Base-by-base conservation (phyloP, 208 protist genomes). In the Acanthamoeba culbertsoni region DNA sequence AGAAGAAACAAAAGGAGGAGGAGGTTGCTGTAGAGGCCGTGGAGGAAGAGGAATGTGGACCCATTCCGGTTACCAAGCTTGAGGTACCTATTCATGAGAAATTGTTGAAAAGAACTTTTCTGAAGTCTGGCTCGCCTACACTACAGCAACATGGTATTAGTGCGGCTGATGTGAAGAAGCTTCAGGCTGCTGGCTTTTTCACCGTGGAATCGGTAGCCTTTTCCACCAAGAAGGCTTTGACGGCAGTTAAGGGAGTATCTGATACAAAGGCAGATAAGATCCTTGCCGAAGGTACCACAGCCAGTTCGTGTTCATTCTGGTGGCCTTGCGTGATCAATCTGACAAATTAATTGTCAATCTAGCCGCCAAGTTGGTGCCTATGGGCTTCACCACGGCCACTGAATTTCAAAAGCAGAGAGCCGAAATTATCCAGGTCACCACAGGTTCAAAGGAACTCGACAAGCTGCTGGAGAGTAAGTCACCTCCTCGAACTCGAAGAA, bases 241-340 rank as follows among this genome's bases (percentile, higher is more conserved):
- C 98, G 10, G 97, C 95, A 1, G 98, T 99, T 35, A 99, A 99
- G 96, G 99, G 99, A 23, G 99, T 99, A 71, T 98, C 96, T 86
- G 99, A 99, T 82, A 98, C 96, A 68, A 99, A 99, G 97, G 99
- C 98, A 28, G 98, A 99, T 62, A 99, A 99, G 95, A 98, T 99
- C 31, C 98, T 99, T 94, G 96, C 95, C 16, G 98, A 95, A 55
- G 95, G 94, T 94, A 73, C 31, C 28, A 37, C 8, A 18, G 6
- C 7, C 18, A 37, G 35, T 12, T 12, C 28, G 18, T 68, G 35
- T 62, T 93, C 93, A 62, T 93, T 82, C 26, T 59, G 65, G 23
- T 35, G 26, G 18, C 14, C 88, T 40, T 92, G 42, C 68, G 14
- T 92, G 26, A 23, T 40, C 75, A 65, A 20, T 28, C 26, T 26